These are phyloP conservation scores for Gossypium thurberi DNA, from an alignment of 345 rosid genomes.

Conservation along the genomic window DNA sequence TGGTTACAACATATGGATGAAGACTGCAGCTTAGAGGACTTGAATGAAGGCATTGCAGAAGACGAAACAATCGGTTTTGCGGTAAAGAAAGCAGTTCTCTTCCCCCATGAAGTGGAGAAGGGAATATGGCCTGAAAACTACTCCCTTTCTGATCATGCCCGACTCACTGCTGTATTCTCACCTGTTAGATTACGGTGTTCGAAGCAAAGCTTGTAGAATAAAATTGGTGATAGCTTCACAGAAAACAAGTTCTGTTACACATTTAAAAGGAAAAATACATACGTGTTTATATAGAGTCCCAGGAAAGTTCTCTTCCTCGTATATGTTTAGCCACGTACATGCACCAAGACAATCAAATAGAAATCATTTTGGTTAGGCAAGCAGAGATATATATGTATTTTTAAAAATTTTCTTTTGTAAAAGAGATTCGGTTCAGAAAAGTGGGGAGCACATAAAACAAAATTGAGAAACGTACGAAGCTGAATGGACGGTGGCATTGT, in stretches of 20 bases:
- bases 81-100: constrained; percentile 68
- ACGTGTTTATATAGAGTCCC: background rate
- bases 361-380: background rate
- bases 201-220: background rate
- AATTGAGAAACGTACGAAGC: background rate
- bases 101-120: constrained; percentile 81
- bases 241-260: background rate
- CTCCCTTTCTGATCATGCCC: constrained; percentile 82
- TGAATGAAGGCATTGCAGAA: constrained; percentile 12
- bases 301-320: background rate
- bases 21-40: constrained; percentile 17
- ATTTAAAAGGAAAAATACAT: background rate
- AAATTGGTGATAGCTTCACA: constrained; percentile 6
- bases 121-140: constrained; percentile 89
- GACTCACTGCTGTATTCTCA: constrained; percentile 74
- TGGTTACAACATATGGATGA: constrained; percentile 25
- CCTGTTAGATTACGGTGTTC: constrained; percentile 64
- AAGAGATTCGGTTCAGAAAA: too few relatives aligned
- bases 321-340: constrained; percentile 7
- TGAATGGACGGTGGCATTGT: background rate
- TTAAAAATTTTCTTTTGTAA: too few relatives aligned
- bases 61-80: constrained; percentile 54
- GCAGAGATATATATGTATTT: background rate
- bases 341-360: too few relatives aligned
- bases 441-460: background rate